Conservation (phyloP, 768 basidiomycete species). For the Tylopilus sp. region DNA sequence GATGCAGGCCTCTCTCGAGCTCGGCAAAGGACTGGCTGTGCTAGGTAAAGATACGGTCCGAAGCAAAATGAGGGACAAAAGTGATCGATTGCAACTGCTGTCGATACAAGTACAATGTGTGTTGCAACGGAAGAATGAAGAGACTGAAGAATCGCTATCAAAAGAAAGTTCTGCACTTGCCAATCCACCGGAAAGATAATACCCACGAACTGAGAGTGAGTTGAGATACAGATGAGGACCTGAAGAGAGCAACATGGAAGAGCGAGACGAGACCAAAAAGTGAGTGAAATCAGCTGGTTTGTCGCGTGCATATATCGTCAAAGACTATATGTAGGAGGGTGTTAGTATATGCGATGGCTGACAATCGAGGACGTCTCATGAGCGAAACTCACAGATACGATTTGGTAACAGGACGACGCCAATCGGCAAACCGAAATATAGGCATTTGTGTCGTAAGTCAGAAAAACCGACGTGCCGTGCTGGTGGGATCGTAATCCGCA, state of each 20-base stretch:
- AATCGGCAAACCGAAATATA: background rate
- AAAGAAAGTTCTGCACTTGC: background rate
- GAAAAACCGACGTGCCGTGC: slow-evolving; percentile 11
- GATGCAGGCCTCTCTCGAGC: too few relatives aligned
- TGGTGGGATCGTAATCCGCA: slow-evolving; percentile 19
- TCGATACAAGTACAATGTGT: background rate
- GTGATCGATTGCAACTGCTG: background rate
- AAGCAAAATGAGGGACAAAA: background rate
- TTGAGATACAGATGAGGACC: background rate
- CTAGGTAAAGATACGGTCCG: too few relatives aligned
- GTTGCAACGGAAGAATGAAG: background rate
- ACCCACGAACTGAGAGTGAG: background rate
- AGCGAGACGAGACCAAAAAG: background rate
- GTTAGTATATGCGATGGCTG: slow-evolving; percentile 13
- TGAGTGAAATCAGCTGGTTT: background rate
- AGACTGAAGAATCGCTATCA: background rate
- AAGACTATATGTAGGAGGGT: slow-evolving; percentile 14
- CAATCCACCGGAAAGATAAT: background rate
- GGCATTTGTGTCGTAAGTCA: slow-evolving; percentile 1
- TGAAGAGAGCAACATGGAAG: background rate
- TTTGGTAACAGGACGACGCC: background rate
- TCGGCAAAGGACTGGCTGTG: too few relatives aligned
- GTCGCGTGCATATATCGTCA: slow-evolving; percentile 2
- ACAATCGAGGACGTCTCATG: background rate
- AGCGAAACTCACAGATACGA: slow-evolving; percentile 19